Conservation (phyloP, 805 yeast genomes). For the Candida ovalis region DNA sequence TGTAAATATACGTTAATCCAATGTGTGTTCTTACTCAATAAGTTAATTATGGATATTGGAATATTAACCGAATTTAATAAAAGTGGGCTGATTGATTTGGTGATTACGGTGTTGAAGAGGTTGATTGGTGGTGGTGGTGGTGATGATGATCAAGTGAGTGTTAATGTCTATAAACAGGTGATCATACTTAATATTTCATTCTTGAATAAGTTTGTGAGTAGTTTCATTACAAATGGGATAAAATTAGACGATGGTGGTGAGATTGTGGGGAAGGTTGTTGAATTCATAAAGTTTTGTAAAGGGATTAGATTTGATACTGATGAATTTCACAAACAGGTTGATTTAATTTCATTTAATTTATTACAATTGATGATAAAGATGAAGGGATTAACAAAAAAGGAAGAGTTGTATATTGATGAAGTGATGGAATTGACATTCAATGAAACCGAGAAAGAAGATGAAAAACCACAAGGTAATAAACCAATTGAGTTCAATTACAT, state of each 20-base stretch:
- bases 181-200: slow-evolving; percentile 4
- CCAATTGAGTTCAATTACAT: slow-evolving; percentile 17
- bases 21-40: slow-evolving; percentile 6
- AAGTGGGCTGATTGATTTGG: neutral
- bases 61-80: neutral
- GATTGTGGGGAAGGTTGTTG: neutral
- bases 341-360: neutral
- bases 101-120: neutral
- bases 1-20: slow-evolving; percentile 8
- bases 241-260: neutral
- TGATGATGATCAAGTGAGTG: neutral
- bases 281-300: neutral
- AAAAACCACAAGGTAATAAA: neutral
- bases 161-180: neutral
- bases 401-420: neutral
- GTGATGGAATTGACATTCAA: slow-evolving; percentile 6
- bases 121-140: no score
- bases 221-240: neutral
- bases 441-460: neutral
- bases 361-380: neutral
- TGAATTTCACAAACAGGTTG: neutral
- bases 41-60: slow-evolving; percentile 1
- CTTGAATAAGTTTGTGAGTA: slow-evolving; percentile 14
- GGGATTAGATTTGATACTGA: neutral
- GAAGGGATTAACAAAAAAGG: neutral